Conservation (phyloP, 1,284 basidiomycete species). For the Ustilago crameri region DNA sequence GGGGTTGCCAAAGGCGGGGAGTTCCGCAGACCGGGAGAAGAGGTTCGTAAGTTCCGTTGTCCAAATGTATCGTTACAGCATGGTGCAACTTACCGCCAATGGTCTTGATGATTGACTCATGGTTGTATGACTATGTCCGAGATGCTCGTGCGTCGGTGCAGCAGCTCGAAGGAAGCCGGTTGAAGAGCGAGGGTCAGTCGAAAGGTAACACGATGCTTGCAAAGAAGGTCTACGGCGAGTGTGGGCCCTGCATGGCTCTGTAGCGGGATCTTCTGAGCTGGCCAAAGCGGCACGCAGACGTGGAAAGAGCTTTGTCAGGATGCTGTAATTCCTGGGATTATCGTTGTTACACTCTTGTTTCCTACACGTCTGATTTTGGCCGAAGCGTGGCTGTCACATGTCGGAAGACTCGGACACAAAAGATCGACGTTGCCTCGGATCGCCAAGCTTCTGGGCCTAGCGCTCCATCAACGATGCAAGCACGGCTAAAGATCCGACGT, state of each 20-base stretch:
- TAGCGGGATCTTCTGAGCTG: conserved; percentile 13
- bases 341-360: neutral
- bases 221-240: neutral
- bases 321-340: conserved; percentile 1
- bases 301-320: conserved; percentile 27
- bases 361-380: too few species aligned
- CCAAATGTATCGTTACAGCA: too few species aligned
- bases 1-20: neutral
- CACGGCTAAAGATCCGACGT: neutral
- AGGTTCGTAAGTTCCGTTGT: neutral
- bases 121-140: neutral
- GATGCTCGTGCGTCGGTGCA: neutral
- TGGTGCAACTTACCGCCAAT: conserved; percentile 27
- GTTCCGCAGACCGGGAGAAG: neutral
- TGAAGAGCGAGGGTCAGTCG: neutral
- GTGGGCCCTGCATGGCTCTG: conserved; percentile 6
- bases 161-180: neutral
- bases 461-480: too few species aligned
- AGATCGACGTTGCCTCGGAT: neutral
- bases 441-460: neutral
- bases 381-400: too few species aligned
- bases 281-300: conserved; percentile 31
- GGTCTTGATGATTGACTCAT: conserved; percentile 13
- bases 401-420: conserved; percentile 10
- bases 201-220: neutral